Conservation (phyloP, 2,329 filamentous ascomycete genomes). For the Cordyceps cicadae region DNA sequence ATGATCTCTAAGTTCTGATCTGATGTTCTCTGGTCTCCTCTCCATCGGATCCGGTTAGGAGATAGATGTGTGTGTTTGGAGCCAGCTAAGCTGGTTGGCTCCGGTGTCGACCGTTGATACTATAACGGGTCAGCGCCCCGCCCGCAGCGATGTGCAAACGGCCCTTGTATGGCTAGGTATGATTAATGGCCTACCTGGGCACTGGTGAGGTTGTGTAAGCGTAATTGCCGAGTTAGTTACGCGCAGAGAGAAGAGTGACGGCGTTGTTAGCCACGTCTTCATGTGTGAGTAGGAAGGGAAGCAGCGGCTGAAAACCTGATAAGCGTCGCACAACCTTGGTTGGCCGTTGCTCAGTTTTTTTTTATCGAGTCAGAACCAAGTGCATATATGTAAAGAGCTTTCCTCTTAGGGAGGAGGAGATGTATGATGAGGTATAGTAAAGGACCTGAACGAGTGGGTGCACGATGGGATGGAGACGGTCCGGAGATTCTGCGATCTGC, state of each 20-base stretch:
- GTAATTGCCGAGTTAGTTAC: neutral
- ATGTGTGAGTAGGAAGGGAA: neutral
- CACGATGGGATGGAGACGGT: neutral
- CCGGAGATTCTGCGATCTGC: neutral
- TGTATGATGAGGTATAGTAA: neutral
- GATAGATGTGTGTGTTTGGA: neutral
- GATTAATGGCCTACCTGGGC: neutral
- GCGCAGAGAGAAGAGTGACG: neutral
- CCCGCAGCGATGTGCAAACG: neutral
- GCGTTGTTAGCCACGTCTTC: neutral
- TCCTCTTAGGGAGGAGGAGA: neutral
- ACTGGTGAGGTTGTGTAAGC: constrained; percentile 36
- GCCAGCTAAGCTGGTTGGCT: neutral
- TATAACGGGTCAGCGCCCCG: neutral
- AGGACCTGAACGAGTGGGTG: neutral
- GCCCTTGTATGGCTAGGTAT: neutral
- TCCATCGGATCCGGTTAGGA: neutral
- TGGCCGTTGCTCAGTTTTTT: neutral
- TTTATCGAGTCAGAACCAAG: neutral
- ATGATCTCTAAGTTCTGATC: too few species aligned
- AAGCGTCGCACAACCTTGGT: neutral
- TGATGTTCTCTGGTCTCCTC: neutral
- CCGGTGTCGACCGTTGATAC: neutral
- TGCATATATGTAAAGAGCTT: neutral
- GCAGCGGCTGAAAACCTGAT: neutral